Conservation (phyloP, 305 asterid species). For the Fraxinus sp. region DNA sequence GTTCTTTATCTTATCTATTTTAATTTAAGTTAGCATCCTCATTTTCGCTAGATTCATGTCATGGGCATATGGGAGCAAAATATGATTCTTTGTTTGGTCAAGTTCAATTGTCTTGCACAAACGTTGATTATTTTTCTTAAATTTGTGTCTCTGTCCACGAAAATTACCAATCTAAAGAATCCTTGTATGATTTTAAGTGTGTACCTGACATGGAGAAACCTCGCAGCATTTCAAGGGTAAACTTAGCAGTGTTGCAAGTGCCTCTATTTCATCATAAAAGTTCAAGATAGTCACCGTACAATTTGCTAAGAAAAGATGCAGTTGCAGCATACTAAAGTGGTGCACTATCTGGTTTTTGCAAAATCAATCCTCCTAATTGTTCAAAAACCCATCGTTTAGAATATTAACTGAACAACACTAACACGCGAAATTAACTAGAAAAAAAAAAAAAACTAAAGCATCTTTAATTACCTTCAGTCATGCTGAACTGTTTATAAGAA, state of each 20-base stretch:
- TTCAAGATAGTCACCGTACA: slow-evolving; percentile 58
- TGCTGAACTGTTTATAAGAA: slow-evolving; percentile 23
- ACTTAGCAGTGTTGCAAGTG: slow-evolving; percentile 29
- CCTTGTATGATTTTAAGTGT: not conserved
- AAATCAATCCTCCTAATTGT: slow-evolving; percentile 47
- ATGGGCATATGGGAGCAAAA: not conserved
- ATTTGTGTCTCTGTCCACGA: not conserved
- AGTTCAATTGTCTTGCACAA: not conserved
- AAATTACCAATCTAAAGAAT: not conserved
- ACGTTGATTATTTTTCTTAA: not conserved
- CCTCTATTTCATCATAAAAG: slow-evolving; percentile 33
- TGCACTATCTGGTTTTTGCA: slow-evolving; percentile 42
- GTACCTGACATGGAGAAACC: not conserved
- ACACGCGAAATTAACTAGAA: not conserved
- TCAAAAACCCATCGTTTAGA: not conserved
- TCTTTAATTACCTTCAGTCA: slow-evolving; percentile 35
- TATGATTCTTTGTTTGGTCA: not conserved
- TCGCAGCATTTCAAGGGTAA: slow-evolving; percentile 8
- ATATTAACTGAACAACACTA: not conserved
- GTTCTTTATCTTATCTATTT: not conserved
- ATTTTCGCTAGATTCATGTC: not conserved
- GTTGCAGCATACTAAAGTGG: slow-evolving; percentile 55
- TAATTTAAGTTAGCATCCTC: not conserved
- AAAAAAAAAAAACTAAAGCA: not conserved
- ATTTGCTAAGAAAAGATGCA: slow-evolving; percentile 55